Conservation (phyloP, 495 filamentous ascomycete genomes). For the Bryoglossum gracile region DNA sequence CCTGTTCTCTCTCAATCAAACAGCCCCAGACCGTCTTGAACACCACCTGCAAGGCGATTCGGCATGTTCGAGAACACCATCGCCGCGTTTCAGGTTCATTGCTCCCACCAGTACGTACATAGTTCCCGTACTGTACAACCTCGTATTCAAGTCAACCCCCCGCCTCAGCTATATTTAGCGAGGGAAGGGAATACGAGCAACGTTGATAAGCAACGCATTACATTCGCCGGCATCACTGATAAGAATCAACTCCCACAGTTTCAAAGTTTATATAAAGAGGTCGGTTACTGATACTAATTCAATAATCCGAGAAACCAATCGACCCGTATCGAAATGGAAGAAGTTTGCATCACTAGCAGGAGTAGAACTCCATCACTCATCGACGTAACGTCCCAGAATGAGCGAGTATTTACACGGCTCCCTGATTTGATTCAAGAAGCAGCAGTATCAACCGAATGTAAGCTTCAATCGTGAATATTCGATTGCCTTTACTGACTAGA, state of each 20-base stretch:
- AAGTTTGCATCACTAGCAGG: slow-evolving; percentile 18
- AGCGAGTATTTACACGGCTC: slow-evolving; percentile 13
- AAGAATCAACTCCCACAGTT: background rate
- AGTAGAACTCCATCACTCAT: slow-evolving; percentile 19
- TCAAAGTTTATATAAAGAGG: background rate
- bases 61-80: background rate
- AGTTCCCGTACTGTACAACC: background rate
- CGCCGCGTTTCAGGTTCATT: slow-evolving; percentile 2
- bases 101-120: too few relatives aligned
- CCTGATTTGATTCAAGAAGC: slow-evolving; percentile 25
- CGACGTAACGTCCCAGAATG: slow-evolving; percentile 16
- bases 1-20: too few relatives aligned
- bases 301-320: slow-evolving; percentile 15
- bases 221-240: background rate
- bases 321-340: too few relatives aligned
- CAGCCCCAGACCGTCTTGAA: too few relatives aligned
- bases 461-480: background rate
- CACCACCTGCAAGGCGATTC: too few relatives aligned
- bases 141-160: slow-evolving; percentile 13
- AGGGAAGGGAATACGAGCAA: slow-evolving; percentile 5
- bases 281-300: slow-evolving; percentile 3
- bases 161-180: slow-evolving; percentile 15
- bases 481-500: slow-evolving; percentile 1
- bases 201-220: slow-evolving; percentile 1
- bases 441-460: slow-evolving; percentile 22